These are phyloP conservation scores for Salix viminalis DNA, from an alignment of 345 rosid genomes.

Conservation along the genomic window DNA sequence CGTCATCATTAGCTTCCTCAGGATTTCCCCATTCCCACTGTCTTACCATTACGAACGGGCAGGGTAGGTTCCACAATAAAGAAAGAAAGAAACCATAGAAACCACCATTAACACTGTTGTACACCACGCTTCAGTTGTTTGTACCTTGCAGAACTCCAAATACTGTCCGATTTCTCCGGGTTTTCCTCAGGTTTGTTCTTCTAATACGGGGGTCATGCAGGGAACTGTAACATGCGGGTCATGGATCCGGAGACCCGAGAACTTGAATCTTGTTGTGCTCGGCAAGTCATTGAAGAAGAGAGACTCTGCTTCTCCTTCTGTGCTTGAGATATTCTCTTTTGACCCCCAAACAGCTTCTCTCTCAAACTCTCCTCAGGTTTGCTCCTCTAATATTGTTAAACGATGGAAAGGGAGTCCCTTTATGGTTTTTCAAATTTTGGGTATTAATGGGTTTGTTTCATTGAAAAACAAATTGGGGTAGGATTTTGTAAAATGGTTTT, in stretches of 20 bases:
- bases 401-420: not conserved
- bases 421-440: not conserved
- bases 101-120: not conserved
- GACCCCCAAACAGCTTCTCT: conserved; percentile 60
- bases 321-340: conserved; percentile 73
- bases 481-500: not conserved
- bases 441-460: not conserved
- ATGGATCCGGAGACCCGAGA: conserved; percentile 91
- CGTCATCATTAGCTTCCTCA: not conserved
- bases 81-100: not conserved
- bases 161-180: not conserved
- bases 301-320: conserved; percentile 39
- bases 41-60: not conserved
- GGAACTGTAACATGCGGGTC: conserved; percentile 69
- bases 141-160: not conserved
- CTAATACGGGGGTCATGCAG: conserved; percentile 31
- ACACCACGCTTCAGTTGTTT: not conserved
- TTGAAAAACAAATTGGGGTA: not conserved
- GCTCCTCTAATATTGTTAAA: not conserved
- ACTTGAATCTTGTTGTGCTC: conserved; percentile 53
- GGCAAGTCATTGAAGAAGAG: conserved; percentile 47
- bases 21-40: not conserved
- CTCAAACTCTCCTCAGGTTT: conserved; percentile 72
- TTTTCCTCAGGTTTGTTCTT: no score
- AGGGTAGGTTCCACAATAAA: not conserved